Base-by-base conservation (phyloP, 352 stramenopile genomes). In the Albugo laibachii region DNA sequence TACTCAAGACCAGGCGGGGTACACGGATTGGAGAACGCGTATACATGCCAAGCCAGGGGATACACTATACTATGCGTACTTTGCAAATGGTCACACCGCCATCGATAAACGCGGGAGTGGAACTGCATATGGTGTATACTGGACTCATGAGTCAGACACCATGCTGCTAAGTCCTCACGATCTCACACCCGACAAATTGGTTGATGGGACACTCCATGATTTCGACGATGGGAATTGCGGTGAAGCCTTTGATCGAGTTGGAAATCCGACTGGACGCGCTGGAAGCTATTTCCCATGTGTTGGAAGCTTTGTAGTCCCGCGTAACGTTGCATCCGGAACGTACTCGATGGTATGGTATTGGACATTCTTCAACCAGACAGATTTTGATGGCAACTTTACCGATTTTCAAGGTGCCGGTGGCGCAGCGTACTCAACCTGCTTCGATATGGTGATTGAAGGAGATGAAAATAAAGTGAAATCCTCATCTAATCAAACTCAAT, bases 261-360 rank as follows among this genome's bases (percentile, higher is more conserved):
- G 62, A 21, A 54, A 65, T 43, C 61, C 62, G 50, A 56, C 61
- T 0, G 63, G 62, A 24, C 59, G 66, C 24, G 62, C 67, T 36
- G 65, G 65, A 37, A 59, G 79, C 38, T 59, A 65, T 42, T 71
- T 68, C 42, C 63, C 70, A 14, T 80, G 70, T 36, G 56, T 81
- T 10, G 70, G 54, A n/a, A 60, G 60, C 6, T 42, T 76, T 31
- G 62, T 54, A 5, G 63, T 80, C 10, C 69, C 66, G 20, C 45
- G 31, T 2, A 63, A 58, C n/a, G 76, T 63, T 13, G 53, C 59
- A 35, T 27, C 71, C 1, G 66, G 71, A 0, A 20, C 72, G 6
- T 80, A 83, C 55, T 68, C 77, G 47, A 52, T 83, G 43, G 66
- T 83, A 16, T 83, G 70, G 68, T 80, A 65, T 53, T 83, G 71